Base-by-base conservation (phyloP, 2,329 filamentous ascomycete genomes). In the Neopestalotiopsis clavispora region DNA sequence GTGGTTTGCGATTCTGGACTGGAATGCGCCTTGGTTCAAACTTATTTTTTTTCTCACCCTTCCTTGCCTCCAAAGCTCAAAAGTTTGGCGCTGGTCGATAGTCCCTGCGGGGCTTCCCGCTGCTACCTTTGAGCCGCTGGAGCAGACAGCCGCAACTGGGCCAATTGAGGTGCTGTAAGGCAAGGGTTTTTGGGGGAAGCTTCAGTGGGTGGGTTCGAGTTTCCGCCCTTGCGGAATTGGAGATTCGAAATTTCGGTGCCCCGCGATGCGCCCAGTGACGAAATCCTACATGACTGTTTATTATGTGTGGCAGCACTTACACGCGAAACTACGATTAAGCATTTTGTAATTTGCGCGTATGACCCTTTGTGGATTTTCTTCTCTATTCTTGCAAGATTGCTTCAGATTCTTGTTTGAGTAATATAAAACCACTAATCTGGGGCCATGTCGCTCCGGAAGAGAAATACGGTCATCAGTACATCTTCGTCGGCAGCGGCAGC, bases 391-490 rank as follows among this genome's bases (percentile, higher is more conserved):
- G 17, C 23, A 59, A 59, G 3, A 38, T 38, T 38, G 2, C n/a
- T 2, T 12, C 6, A 4, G 1, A 9, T n/a, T 4, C 45, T 17
- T 20, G 6, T 3, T 52, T 3, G 45, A 52, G 42, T 13, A n/a
- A 52, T 23, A 52, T 10, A 2, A 52, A 20, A 2, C 17, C 17
- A 17, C 57, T 9, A 32, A 5, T 34, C 3, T 17, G 4, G 23
- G 2, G 40, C 38, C n/a, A 90, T 90, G 87, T 88, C 87, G 2
- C 89, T 90, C 71, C 83, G 86, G 69, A 89, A 87, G 73, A 82
- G 86, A 71, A 89, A 87, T 71, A 82, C 86, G 45, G 83, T 89
- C 12, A 82, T 90, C 59, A 84, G 81, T 66, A 78, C 78, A 56
- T 70, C 80, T 58, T 68, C 75, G 20, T 74, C 78, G 34, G 72